Evolutionary conservation across 169 alveolate genomes (phyloP).

Genomic region (Babesia bigemina): DNA sequence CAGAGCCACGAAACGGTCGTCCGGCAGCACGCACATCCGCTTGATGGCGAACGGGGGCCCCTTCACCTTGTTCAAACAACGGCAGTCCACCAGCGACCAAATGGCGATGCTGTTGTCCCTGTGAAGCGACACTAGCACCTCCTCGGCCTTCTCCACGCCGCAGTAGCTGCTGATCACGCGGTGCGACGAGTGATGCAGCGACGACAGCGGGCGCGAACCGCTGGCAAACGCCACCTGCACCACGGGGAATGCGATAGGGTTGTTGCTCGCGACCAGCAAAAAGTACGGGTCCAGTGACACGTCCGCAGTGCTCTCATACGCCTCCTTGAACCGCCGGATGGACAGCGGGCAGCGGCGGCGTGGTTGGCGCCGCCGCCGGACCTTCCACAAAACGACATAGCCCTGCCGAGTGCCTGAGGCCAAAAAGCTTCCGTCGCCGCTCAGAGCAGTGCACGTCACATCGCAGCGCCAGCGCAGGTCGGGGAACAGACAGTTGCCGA

Average conservation of each 20-base stretch:
- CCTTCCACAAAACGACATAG: constrained; percentile 51
- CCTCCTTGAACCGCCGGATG: constrained; percentile 38
- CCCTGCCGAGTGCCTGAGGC: constrained; percentile 69
- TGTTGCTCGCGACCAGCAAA: constrained; percentile 57
- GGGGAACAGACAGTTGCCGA: constrained; percentile 52
- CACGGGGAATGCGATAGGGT: constrained; percentile 65
- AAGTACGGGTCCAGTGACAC: constrained; percentile 37
- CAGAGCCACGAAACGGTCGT: constrained; percentile 61
- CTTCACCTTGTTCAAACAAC: constrained; percentile 62
- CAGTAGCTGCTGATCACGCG: constrained; percentile 1
- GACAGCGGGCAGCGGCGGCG: constrained; percentile 6
- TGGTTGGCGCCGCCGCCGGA: background rate
- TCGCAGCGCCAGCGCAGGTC: constrained; percentile 40
- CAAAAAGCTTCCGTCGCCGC: constrained; percentile 17
- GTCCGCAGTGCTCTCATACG: constrained; percentile 22
- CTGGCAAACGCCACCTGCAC: constrained; percentile 62
- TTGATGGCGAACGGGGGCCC: constrained; percentile 64
- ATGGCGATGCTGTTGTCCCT: constrained; percentile 58
- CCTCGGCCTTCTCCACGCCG: constrained; percentile 57
- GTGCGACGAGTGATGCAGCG: constrained; percentile 2
- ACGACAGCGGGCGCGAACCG: constrained; percentile 27
- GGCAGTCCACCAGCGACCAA: constrained; percentile 62
- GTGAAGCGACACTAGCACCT: constrained; percentile 51
- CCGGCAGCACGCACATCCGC: constrained; percentile 61
- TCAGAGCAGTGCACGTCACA: constrained; percentile 52